Evolutionary conservation across 768 basidiomycete genomes (phyloP).

Genomic region (Mycena epipterygia): DNA sequence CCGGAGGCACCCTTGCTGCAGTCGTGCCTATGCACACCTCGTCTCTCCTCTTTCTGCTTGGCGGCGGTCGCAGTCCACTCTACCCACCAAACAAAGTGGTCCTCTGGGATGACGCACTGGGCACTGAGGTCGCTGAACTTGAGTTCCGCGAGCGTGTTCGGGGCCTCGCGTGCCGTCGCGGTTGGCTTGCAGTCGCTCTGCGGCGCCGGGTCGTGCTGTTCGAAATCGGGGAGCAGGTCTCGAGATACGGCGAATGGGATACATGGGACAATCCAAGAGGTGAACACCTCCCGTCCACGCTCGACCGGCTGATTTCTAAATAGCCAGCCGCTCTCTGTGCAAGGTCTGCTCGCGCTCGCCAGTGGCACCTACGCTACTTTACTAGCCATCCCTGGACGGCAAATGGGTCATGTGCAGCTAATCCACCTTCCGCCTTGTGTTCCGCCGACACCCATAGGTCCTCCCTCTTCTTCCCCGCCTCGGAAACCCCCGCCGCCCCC

Average conservation of each 20-base stretch:
- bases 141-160: constrained; percentile 90
- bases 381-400: constrained; percentile 88
- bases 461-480: constrained; percentile 65
- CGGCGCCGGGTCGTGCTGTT: constrained; percentile 86
- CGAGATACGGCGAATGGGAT: constrained; percentile 83
- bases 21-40: constrained; percentile 86
- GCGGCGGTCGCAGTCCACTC: constrained; percentile 88
- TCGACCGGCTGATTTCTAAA: constrained; percentile 21
- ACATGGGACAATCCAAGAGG: constrained; percentile 91
- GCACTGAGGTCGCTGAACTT: constrained; percentile 87
- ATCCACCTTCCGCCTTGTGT: constrained; percentile 87
- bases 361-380: constrained; percentile 83
- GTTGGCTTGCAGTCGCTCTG: constrained; percentile 88
- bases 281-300: constrained; percentile 47
- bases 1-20: constrained; percentile 82
- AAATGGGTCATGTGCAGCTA: constrained; percentile 90
- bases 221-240: constrained; percentile 72
- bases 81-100: constrained; percentile 95
- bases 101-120: constrained; percentile 86
- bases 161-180: constrained; percentile 83
- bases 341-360: constrained; percentile 85
- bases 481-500: constrained; percentile 69
- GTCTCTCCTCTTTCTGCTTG: constrained; percentile 87
- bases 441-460: constrained; percentile 67
- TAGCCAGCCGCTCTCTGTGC: constrained; percentile 3